Conservation (phyloP, 148 eudicot genomes). For the Agrostemma githago region DNA sequence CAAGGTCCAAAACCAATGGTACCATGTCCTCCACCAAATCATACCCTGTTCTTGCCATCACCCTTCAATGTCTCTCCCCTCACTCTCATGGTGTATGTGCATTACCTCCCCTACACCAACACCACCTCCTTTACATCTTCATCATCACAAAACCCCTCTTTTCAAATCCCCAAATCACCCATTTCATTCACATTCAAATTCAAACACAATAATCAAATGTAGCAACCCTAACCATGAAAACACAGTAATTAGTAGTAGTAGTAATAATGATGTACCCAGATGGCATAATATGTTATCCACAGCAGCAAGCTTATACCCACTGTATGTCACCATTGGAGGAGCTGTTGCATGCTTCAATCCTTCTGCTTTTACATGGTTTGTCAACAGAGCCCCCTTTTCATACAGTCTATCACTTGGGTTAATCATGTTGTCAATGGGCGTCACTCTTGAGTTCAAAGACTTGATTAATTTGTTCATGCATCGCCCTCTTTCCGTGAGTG, state of each 20-base stretch:
- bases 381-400: slow-evolving; percentile 41
- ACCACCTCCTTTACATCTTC: not conserved
- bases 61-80: slow-evolving; percentile 21
- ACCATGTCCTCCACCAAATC: slow-evolving; percentile 38
- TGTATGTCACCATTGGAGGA: slow-evolving; percentile 59
- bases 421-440: slow-evolving; percentile 65
- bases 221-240: not conserved
- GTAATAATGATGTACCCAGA: slow-evolving; percentile 30
- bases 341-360: slow-evolving; percentile 50
- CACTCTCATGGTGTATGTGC: slow-evolving; percentile 14
- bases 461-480: slow-evolving; percentile 41
- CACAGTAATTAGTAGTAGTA: too few species aligned
- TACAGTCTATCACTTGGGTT: slow-evolving; percentile 57
- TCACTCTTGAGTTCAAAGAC: slow-evolving; percentile 57
- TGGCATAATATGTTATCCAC: slow-evolving; percentile 41
- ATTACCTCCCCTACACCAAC: slow-evolving; percentile 6
- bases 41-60: not conserved
- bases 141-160: not conserved
- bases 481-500: slow-evolving; percentile 58
- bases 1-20: slow-evolving; percentile 67
- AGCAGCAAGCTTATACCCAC: slow-evolving; percentile 61
- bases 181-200: not conserved
- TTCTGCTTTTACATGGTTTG: slow-evolving; percentile 54
- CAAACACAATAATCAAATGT: not conserved
- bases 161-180: not conserved